Percentiles rank a stretch among this genome's conserved stretches.
These are phyloP conservation scores for Agroathelia rolfsii DNA, from an alignment of 1,284 basidiomycete genomes.

Conservation along the genomic window DNA sequence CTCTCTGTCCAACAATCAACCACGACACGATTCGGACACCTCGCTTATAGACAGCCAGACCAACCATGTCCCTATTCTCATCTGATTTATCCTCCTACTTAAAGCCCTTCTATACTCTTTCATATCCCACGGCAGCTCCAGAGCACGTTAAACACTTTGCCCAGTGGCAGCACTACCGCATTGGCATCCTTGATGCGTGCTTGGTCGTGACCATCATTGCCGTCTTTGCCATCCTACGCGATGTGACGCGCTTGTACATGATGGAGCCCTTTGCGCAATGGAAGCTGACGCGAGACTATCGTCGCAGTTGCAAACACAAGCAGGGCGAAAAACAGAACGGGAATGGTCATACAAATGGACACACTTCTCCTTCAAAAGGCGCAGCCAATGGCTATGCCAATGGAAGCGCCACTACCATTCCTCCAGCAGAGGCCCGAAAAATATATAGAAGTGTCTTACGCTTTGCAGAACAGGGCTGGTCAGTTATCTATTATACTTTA, in stretches of 20 bases:
- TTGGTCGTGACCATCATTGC: constrained; percentile 67
- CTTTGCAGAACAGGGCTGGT: constrained; percentile 95
- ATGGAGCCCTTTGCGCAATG: constrained; percentile 73
- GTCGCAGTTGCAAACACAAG: constrained; percentile 18
- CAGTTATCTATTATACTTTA: constrained; percentile 68
- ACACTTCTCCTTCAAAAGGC: constrained; percentile 15
- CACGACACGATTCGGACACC: background rate
- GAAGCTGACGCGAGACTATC: constrained; percentile 55
- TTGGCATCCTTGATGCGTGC: constrained; percentile 63
- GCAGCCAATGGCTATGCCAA: constrained; percentile 22
- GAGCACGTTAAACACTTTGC: constrained; percentile 57
- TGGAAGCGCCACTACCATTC: constrained; percentile 18
- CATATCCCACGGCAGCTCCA: constrained; percentile 55
- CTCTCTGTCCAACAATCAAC: too few relatives aligned
- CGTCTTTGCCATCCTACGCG: constrained; percentile 71
- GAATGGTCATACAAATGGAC: constrained; percentile 12
- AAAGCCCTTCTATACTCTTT: constrained; percentile 72
- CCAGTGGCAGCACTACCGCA: constrained; percentile 54
- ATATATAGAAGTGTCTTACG: constrained; percentile 68
- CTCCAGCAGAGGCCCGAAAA: constrained; percentile 37
- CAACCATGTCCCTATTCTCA: constrained; percentile 8
- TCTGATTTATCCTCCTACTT: background rate
- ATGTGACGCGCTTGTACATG: constrained; percentile 59
- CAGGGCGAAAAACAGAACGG: constrained; percentile 20
- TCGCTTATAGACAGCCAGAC: constrained; percentile 9